These are phyloP conservation scores for Phytophthora palmivora DNA, from an alignment of 352 stramenopile genomes.

Conservation along the genomic window DNA sequence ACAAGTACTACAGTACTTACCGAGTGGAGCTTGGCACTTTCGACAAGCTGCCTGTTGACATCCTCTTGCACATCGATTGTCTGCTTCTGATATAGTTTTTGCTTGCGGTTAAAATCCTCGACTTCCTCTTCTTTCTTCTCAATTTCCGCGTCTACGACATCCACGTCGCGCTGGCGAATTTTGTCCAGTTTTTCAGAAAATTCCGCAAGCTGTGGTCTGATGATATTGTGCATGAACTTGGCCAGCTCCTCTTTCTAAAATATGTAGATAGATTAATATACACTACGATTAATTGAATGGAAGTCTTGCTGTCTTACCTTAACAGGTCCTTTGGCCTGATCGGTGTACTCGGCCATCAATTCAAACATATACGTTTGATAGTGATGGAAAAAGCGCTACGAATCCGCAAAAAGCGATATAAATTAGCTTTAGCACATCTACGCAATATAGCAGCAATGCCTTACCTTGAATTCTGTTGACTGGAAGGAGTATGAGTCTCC, in stretches of 20 bases:
- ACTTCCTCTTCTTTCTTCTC: slow-evolving; percentile 62
- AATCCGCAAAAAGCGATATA: slow-evolving; percentile 5
- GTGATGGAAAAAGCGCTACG: slow-evolving; percentile 74
- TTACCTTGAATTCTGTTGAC: slow-evolving; percentile 73
- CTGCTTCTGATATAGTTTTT: slow-evolving; percentile 67
- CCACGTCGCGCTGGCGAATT: slow-evolving; percentile 64
- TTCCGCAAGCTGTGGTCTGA: slow-evolving; percentile 60
- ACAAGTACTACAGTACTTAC: slow-evolving; percentile 35
- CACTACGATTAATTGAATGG: neutral
- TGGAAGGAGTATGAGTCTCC: slow-evolving; percentile 74
- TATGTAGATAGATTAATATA: neutral
- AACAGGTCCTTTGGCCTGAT: slow-evolving; percentile 63
- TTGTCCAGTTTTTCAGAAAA: slow-evolving; percentile 67
- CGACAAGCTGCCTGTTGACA: slow-evolving; percentile 70
- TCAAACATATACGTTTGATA: slow-evolving; percentile 77
- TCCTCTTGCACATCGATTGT: slow-evolving; percentile 61
- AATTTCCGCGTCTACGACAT: slow-evolving; percentile 60
- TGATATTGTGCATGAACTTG: slow-evolving; percentile 66
- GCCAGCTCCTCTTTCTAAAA: slow-evolving; percentile 69
- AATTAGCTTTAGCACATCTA: neutral
- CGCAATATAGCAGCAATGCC: neutral
- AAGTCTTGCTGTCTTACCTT: slow-evolving; percentile 41
- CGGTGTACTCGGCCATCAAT: slow-evolving; percentile 74
- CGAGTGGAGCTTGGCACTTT: slow-evolving; percentile 69
- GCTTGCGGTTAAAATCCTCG: slow-evolving; percentile 62